A percentile compares a stretch with the other conserved stretches of the same genome.
Conservation (phyloP, 2,329 filamentous ascomycete species). For the Helotiales sp. region DNA sequence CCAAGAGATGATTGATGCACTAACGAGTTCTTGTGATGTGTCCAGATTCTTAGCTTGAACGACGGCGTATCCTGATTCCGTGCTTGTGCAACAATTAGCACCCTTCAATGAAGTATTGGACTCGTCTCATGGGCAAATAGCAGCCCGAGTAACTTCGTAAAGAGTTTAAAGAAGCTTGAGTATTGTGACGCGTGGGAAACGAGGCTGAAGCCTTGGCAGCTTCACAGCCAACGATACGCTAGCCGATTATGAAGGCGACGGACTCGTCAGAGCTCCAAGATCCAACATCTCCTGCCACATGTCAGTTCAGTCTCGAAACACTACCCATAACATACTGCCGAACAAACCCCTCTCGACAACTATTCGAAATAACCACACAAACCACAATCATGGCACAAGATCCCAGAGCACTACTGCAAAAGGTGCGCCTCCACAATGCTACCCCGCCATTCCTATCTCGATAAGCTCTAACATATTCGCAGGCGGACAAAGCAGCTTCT, state of each 20-base stretch:
- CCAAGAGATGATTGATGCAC: neutral
- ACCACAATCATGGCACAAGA: constrained; percentile 72
- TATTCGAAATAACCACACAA: constrained; percentile 50
- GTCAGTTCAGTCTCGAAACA: constrained; percentile 13
- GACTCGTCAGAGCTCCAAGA: constrained; percentile 22
- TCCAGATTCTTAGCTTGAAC: neutral
- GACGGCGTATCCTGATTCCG: neutral
- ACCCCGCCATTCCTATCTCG: constrained; percentile 40
- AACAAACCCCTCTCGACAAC: neutral
- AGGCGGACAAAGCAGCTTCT: constrained; percentile 86
- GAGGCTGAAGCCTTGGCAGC: constrained; percentile 7
- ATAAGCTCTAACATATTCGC: constrained; percentile 36
- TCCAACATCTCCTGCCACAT: constrained; percentile 18
- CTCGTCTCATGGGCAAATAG: too few species aligned
- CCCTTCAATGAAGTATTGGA: neutral
- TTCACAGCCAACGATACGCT: neutral
- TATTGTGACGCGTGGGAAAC: neutral
- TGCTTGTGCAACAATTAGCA: neutral
- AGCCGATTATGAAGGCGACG: constrained; percentile 19
- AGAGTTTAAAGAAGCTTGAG: neutral
- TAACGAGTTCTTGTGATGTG: neutral
- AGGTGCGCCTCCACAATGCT: constrained; percentile 55
- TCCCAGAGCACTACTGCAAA: constrained; percentile 77
- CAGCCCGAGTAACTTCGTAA: too few species aligned
- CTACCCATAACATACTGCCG: constrained; percentile 8